phyloP scores from a whole-genome alignment of 371 early-diverging fungal genomes.

The Nematocida sp. region DNA sequence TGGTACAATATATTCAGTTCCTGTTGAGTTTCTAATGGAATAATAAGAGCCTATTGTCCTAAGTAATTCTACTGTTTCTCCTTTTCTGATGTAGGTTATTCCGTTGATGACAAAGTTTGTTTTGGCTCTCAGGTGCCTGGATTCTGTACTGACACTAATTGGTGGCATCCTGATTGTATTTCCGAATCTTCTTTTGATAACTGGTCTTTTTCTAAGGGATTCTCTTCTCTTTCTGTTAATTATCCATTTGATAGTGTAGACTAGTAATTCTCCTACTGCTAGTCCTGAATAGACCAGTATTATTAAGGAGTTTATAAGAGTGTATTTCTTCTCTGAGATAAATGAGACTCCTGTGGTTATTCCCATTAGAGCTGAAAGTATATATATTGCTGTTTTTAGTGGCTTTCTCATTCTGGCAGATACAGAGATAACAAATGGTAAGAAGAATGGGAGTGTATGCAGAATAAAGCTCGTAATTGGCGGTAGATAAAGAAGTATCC shows the following conservation, averaged over 20 bases:
- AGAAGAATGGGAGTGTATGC: constrained; percentile 11
- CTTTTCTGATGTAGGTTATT: constrained; percentile 35
- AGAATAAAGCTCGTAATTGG: background rate
- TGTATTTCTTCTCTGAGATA: background rate
- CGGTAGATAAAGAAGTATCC: background rate
- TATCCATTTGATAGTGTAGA: constrained; percentile 24
- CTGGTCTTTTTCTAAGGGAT: constrained; percentile 16
- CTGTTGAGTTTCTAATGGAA: constrained; percentile 43
- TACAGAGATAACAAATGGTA: constrained; percentile 36
- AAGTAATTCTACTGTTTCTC: constrained; percentile 45
- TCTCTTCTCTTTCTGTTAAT: constrained; percentile 9
- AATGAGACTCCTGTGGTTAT: background rate
- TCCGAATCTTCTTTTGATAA: constrained; percentile 37
- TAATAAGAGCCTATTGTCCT: constrained; percentile 42
- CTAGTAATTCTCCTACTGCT: background rate
- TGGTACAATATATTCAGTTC: constrained; percentile 45
- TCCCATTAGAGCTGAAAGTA: background rate
- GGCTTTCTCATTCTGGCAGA: background rate
- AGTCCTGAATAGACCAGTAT: background rate
- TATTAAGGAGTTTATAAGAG: background rate
- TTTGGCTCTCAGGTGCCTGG: constrained; percentile 41
- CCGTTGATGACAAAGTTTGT: constrained; percentile 37
- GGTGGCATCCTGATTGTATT: constrained; percentile 28
- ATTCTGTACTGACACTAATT: constrained; percentile 33
- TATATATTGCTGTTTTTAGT: background rate